These are phyloP conservation scores for Starmerella vaccinii DNA, from an alignment of 805 yeast species.

Conservation along the genomic window DNA sequence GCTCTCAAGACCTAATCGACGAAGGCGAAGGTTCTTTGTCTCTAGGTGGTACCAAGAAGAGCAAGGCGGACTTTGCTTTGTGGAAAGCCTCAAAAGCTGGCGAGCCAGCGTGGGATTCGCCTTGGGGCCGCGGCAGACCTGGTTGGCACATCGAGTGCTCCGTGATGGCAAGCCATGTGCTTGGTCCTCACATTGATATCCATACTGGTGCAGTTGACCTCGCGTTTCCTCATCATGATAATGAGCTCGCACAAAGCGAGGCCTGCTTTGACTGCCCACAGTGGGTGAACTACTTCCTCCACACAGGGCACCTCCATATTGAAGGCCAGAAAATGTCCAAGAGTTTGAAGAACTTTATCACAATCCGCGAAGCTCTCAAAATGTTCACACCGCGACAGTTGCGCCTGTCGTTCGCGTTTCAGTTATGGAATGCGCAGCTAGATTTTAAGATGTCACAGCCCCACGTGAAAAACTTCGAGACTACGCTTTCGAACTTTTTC, in stretches of 20 bases:
- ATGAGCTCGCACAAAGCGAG: constrained; percentile 94
- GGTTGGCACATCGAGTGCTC: constrained; percentile 99
- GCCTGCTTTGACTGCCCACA: constrained; percentile 81
- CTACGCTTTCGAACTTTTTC: constrained; percentile 71
- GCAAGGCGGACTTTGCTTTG: constrained; percentile 80
- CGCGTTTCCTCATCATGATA: constrained; percentile 98
- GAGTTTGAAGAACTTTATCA: constrained; percentile 86
- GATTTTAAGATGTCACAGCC: constrained; percentile 79
- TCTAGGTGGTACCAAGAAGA: constrained; percentile 46
- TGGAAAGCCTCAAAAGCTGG: constrained; percentile 97
- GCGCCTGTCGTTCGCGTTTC: constrained; percentile 80
- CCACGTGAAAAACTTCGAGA: constrained; percentile 70
- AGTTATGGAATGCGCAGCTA: constrained; percentile 83
- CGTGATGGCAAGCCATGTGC: constrained; percentile 89
- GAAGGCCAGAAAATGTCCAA: constrained; percentile 99
- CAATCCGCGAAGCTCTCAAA: constrained; percentile 78
- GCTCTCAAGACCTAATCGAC: constrained; percentile 68
- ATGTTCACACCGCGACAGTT: constrained; percentile 69
- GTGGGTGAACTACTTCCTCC: constrained; percentile 95
- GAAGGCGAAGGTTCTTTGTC: constrained; percentile 92
- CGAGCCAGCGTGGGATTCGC: constrained; percentile 90
- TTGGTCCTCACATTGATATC: constrained; percentile 78
- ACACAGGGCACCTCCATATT: constrained; percentile 94
- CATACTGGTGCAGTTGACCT: constrained; percentile 96
- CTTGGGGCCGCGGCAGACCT: constrained; percentile 97